Percentiles rank a stretch among this genome's conserved stretches.
Conservation (phyloP, 106 monocot genomes). For the Phalaenopsis equestris region DNA sequence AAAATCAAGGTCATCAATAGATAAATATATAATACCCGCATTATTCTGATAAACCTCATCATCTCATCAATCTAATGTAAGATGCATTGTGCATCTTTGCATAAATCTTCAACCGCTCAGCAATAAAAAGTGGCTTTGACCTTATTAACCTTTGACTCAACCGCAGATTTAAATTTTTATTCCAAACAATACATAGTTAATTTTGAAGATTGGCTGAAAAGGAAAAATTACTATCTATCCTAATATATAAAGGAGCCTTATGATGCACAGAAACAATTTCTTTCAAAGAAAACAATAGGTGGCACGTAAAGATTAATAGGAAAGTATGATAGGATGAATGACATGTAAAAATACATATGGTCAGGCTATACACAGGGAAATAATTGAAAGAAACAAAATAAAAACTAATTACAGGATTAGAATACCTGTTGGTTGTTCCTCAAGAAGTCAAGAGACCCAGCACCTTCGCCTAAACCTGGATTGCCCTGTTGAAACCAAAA, state of each 20-base stretch:
- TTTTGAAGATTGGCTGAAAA: too few species aligned
- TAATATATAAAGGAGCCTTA: background rate
- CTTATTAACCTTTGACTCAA: too few species aligned
- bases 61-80: background rate
- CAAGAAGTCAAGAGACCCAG: constrained; percentile 85
- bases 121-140: background rate
- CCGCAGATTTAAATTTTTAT: too few species aligned
- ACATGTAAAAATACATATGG: background rate
- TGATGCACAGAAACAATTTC: background rate
- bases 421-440: constrained; percentile 82
- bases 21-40: background rate
- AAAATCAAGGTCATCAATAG: background rate
- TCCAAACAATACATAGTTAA: too few species aligned
- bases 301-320: background rate
- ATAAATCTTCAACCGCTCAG: background rate
- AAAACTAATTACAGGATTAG: background rate
- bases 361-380: background rate
- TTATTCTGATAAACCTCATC: background rate
- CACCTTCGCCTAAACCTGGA: constrained; percentile 30
- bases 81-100: background rate
- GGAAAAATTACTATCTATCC: background rate
- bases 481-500: constrained; percentile 6
- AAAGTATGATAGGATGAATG: background rate
- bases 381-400: background rate
- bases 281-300: background rate